Evolutionary conservation across 1,284 basidiomycete genomes (phyloP).

Genomic region (Austroboletus niveus): DNA sequence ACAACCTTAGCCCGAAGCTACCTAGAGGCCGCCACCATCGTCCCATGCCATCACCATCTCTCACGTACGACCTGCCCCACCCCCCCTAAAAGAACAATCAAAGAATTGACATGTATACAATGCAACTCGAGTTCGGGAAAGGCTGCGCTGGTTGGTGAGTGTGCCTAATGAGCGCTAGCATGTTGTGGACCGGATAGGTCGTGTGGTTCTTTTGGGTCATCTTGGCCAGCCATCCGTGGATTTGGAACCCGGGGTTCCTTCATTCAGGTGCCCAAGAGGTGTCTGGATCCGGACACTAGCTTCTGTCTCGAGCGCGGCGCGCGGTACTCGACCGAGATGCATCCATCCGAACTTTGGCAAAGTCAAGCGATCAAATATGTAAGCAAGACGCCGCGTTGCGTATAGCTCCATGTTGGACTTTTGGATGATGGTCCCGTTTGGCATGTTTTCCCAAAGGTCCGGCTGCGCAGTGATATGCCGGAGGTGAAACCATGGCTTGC

Average conservation of each 20-base stretch:
- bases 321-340: too few species aligned
- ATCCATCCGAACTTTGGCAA: neutral
- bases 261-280: neutral
- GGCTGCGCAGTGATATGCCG: neutral
- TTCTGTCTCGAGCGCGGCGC: neutral
- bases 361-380: neutral
- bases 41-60: neutral
- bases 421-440: too few species aligned
- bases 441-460: too few species aligned
- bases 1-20: neutral
- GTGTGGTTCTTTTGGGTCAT: neutral
- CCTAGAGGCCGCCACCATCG: neutral
- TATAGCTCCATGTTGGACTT: too few species aligned
- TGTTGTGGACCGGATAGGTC: neutral
- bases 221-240: neutral
- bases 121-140: neutral
- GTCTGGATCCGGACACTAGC: neutral
- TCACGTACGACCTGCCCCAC: neutral
- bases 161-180: neutral
- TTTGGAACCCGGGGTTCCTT: neutral
- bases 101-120: neutral
- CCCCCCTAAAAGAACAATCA: neutral
- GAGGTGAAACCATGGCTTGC: neutral
- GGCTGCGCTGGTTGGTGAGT: neutral
- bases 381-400: too few species aligned